Base-by-base conservation (phyloP, 2,329 filamentous ascomycete genomes). In the Cytospora chrysosperma region DNA sequence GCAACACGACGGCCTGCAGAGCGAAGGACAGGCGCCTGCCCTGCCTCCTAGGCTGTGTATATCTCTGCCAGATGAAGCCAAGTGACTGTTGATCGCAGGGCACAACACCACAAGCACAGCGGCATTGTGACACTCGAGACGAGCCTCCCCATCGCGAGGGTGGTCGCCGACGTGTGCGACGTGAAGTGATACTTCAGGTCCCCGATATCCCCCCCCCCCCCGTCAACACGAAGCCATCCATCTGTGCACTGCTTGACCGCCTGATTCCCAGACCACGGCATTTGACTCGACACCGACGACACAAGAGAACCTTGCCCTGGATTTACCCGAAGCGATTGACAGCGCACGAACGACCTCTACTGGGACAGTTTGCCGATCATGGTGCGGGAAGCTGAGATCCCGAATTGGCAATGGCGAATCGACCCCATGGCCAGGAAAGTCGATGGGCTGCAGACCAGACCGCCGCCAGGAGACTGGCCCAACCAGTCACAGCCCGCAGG, bases 111-210 rank as follows among this genome's bases (percentile, higher is more conserved):
- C 37, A 34, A 40, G 37, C 37, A 55, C 32, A 54, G 37, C 51
- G 59, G 49, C 59, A 21, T 21, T 49, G 59, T 61, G 51, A 61
- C 30, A 61, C 51, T 24, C 49, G 51, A 55, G 37, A 55, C 51
- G 30, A 37, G 7, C 28, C 26, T 61, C 28, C 28, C 52, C 37
- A n/a, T 21, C n/a, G 51, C 47, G 47, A 49, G 58, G 51, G 8
- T 61, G 51, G 37, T 61, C 59, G 59, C 59, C 59, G 59, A 61
- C 34, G 47, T 61, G 59, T 53, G 59, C 50, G 27, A 61, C 59
- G 21, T 55, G 15, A 47, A 5, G 32, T 27, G 28, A 27, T 7
- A 50, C 21, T 28, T 34, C 26, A 59, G 59, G 59, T 61, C 59
- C 28, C 59, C 59, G 59, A 61, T 28, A 10, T 24, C 28, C 51